Evolutionary conservation across 2,329 filamentous ascomycete genomes (phyloP), one percentile per base, ranked within the genome.

Genomic region (Laburnicola sp.): DNA sequence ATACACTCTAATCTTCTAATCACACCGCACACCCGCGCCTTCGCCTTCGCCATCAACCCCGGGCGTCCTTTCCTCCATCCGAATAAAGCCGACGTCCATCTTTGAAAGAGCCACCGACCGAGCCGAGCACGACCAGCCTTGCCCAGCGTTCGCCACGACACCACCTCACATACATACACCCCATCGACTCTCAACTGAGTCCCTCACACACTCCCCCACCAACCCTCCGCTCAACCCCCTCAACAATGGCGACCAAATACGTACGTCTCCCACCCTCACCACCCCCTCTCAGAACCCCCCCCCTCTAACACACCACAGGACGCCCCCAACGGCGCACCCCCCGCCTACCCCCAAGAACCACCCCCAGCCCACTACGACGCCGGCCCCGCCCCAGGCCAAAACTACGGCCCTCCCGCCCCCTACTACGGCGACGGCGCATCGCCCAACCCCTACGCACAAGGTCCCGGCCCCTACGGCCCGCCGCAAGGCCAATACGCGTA

Each of bases 281-380:
- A 44, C 36, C 21, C 34, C 28, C 39, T 38, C 48, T 51, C 50
- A 48, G 41, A 50, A 56, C 50, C 7, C 23, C 27, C 41, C 16
- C 26, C 2, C 45, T 25, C 48, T 61, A 48, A 59, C 47, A 28
- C 36, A 23, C 22, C 40, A 31, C 16, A 64, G 62, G 60, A 66
- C 53, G 38, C 48, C 35, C 57, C 56, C 22, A 26, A 49, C 27
- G 65, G 66, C 56, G 66, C 70, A 45, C 69, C 70, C 9, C 70
- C 71, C 5, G 50, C 64, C 30, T 73, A 72, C 56, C 69, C 68
- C 9, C 58, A 64, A 49, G 59, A 63, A 3, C 68, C 68, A 10
- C 62, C 64, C 3, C 69, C 68, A n/a, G 48, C 59, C 27, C 68
- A 71, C 55, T 53, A 66, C 37, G 68, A 71, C 51, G 59, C 62